Evolutionary conservation across 2,329 filamentous ascomycete species (phyloP), one percentile per base, ranked within the genome.

Genomic region (Paecilomyces dactylethromorphus): DNA sequence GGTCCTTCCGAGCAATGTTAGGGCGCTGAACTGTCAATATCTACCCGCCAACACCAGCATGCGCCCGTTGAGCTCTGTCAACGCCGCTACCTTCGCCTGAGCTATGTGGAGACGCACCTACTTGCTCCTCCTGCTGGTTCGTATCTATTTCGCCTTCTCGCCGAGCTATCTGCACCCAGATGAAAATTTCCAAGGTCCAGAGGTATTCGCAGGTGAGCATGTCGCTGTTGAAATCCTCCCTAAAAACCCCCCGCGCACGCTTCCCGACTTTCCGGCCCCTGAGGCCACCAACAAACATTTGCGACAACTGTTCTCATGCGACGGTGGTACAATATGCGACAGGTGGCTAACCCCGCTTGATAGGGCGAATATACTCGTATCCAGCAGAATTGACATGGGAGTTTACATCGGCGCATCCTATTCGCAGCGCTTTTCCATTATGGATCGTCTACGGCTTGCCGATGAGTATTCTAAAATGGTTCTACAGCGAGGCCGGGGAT

Each of bases 141-240:
- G 94, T 75, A 83, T 97, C 70, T 97, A 93, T 84, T 93, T 97
- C 74, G 93, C 94, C 61, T 79, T 97, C 64, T 92, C 89, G 63
- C 90, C 94, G 60, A 97, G 93, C 81, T 99, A 99, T 76, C 85
- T 99, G 53, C 94, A 99, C 75, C 94, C 94, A 4, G 94, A 99
- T 79, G 94, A 99, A 82, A 94, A 97, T 80, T 99, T 99, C 70
- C 94, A 99, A 78, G 94, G 94, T 35, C 94, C 94, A 15, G 94
- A 99, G 80, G 88, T 97, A 64, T 94, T 97, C 70, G 92, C 93
- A 70, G 93, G 93, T 97, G 85, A 66, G 87, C 26, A 45, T 78
- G 18, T 45, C 18, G 53, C 54, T 31, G 54, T 45, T 45, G 39
- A 45, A 45, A 18, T 18, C 10, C 10, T 18, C 39, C 7, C n/a